A percentile compares a stretch with the other conserved stretches of the same genome.
Conservation (phyloP, 1,284 basidiomycete genomes). For the Wolfiporia cocos region DNA sequence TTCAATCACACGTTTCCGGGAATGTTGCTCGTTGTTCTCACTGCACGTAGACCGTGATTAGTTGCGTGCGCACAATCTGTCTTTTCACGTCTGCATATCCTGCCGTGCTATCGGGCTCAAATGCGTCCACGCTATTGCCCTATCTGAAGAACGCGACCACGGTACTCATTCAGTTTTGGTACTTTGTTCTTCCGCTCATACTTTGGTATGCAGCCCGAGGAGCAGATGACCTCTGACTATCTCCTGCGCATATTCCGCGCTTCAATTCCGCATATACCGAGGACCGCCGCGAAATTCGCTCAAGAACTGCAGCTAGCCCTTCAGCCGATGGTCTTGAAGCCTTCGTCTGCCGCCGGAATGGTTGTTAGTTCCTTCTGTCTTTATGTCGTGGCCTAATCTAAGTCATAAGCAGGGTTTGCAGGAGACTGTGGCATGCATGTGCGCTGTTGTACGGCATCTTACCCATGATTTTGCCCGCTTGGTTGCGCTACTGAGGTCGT, state of each 20-base stretch:
- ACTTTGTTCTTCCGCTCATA: not conserved
- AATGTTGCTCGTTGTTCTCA: constrained; percentile 4
- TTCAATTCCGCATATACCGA: constrained; percentile 84
- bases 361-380: constrained; percentile 36
- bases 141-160: constrained; percentile 80
- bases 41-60: constrained; percentile 60
- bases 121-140: constrained; percentile 79
- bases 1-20: constrained; percentile 8
- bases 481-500: constrained; percentile 75
- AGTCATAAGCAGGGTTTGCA: constrained; percentile 58
- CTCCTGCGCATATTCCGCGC: constrained; percentile 84
- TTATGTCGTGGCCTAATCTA: too few species aligned
- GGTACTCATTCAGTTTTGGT: constrained; percentile 33
- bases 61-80: constrained; percentile 81
- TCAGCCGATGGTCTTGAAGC: constrained; percentile 85
- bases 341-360: constrained; percentile 58
- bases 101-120: constrained; percentile 70
- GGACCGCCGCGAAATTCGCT: constrained; percentile 82
- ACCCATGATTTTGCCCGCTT: constrained; percentile 82
- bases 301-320: constrained; percentile 76
- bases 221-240: constrained; percentile 77
- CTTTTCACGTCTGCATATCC: constrained; percentile 79
- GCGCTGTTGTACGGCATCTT: constrained; percentile 76
- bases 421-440: constrained; percentile 90
- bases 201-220: constrained; percentile 55